These are phyloP conservation scores for Pilasporangium apinafurcum DNA, from an alignment of 352 stramenopile species.

Conservation along the genomic window DNA sequence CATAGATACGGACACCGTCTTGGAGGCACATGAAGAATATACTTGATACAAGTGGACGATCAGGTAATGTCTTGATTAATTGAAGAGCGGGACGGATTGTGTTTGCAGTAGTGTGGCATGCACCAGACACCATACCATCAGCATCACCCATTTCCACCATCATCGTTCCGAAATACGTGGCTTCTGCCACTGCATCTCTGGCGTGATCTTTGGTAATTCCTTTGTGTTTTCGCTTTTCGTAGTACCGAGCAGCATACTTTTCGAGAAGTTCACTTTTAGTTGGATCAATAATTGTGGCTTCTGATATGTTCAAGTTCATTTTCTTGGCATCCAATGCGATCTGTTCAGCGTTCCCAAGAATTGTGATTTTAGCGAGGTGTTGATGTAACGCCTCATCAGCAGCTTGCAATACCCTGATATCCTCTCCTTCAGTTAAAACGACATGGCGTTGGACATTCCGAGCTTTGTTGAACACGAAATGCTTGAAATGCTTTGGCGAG, in stretches of 20 bases:
- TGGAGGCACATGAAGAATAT: constrained; percentile 88
- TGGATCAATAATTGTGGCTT: constrained; percentile 56
- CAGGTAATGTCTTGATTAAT: constrained; percentile 78
- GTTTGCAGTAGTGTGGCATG: constrained; percentile 80
- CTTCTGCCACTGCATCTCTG: constrained; percentile 48
- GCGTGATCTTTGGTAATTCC: constrained; percentile 53
- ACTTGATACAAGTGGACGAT: constrained; percentile 68
- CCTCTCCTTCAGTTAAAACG: constrained; percentile 78
- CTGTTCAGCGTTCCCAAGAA: constrained; percentile 69
- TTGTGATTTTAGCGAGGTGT: constrained; percentile 64
- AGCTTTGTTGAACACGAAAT: constrained; percentile 80
- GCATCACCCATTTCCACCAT: constrained; percentile 79
- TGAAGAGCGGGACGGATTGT: constrained; percentile 86
- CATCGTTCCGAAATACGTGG: constrained; percentile 83
- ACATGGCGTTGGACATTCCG: constrained; percentile 69
- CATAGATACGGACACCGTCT: constrained; percentile 75
- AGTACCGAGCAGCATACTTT: constrained; percentile 54
- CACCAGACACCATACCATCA: constrained; percentile 84
- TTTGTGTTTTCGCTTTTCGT: constrained; percentile 83
- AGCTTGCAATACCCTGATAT: constrained; percentile 75
- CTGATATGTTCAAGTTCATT: constrained; percentile 53
- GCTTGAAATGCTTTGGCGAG: constrained; percentile 81
- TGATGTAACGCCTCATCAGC: constrained; percentile 66
- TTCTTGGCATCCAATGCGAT: constrained; percentile 62
- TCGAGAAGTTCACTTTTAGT: constrained; percentile 36